These are phyloP conservation scores for Fusarium dlaminii DNA, from an alignment of 2,329 filamentous ascomycete genomes.

Conservation along the genomic window DNA sequence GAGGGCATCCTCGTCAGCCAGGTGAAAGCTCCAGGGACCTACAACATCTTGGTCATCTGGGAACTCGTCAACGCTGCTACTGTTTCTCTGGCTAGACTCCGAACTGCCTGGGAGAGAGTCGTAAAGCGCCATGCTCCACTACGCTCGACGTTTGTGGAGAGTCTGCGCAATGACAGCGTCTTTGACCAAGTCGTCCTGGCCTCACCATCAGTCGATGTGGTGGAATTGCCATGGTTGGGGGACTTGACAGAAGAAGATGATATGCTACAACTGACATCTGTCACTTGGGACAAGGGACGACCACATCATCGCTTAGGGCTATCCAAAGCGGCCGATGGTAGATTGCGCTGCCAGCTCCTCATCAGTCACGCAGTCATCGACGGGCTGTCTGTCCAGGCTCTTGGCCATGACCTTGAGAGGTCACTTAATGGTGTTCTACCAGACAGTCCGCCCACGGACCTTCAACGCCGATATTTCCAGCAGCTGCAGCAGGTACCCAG, in stretches of 20 bases:
- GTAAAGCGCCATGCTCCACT: constrained; percentile 6
- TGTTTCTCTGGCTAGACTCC: not conserved
- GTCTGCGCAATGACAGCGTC: not conserved
- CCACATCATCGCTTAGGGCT: constrained; percentile 4
- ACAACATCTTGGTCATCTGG: constrained; percentile 3
- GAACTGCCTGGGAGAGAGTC: not conserved
- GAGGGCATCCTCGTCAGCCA: constrained; percentile 18
- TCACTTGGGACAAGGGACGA: not conserved
- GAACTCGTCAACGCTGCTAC: not conserved
- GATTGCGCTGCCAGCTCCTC: constrained; percentile 5
- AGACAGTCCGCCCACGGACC: not conserved
- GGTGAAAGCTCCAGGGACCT: constrained; percentile 1
- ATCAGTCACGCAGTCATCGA: constrained; percentile 8
- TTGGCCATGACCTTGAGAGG: not conserved
- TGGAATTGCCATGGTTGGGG: not conserved
- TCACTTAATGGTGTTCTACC: not conserved
- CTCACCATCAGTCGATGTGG: not conserved
- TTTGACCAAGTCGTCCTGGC: constrained; percentile 1
- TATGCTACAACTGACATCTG: not conserved
- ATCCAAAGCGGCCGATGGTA: not conserved
- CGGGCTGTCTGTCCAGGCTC: not conserved
- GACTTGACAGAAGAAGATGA: not conserved
- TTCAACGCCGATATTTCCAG: not conserved
- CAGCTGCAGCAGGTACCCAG: not conserved
- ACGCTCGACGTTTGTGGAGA: constrained; percentile 4